A percentile compares a stretch with the other conserved stretches of the same genome.
Conservation (phyloP, 371 early-diverging fungal genomes). For the Umbelopsis sp. region DNA sequence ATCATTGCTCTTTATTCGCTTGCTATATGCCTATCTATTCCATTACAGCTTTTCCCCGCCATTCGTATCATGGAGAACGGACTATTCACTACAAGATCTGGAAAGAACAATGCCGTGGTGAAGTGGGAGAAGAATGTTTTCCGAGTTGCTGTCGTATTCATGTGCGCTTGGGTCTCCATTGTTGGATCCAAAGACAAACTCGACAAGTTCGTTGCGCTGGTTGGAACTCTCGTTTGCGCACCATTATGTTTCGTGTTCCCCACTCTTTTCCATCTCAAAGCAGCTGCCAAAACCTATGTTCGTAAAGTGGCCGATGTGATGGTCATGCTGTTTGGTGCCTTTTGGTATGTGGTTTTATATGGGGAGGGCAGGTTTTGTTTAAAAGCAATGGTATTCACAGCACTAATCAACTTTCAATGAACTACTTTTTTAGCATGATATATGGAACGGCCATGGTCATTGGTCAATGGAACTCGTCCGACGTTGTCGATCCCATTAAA, state of each 20-base stretch:
- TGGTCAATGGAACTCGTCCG: slow-evolving; percentile 49
- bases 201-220: slow-evolving; percentile 84
- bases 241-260: slow-evolving; percentile 84
- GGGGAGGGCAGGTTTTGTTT: no score
- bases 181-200: slow-evolving; percentile 73
- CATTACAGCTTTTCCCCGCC: slow-evolving; percentile 83
- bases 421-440: slow-evolving; percentile 33
- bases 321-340: slow-evolving; percentile 71
- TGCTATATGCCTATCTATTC: slow-evolving; percentile 87
- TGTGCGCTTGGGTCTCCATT: slow-evolving; percentile 75
- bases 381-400: not conserved
- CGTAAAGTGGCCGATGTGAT: slow-evolving; percentile 51
- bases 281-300: slow-evolving; percentile 48
- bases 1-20: slow-evolving; percentile 82
- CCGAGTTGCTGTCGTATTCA: slow-evolving; percentile 63
- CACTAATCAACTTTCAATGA: not conserved
- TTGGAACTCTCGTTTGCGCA: slow-evolving; percentile 67
- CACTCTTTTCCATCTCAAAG: slow-evolving; percentile 78
- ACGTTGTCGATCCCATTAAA: slow-evolving; percentile 45
- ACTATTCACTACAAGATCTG: slow-evolving; percentile 64
- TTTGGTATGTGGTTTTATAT: slow-evolving; percentile 47
- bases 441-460: slow-evolving; percentile 37
- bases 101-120: slow-evolving; percentile 66
- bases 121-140: slow-evolving; percentile 92
- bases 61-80: slow-evolving; percentile 85